Evolutionary conservation across 192 early-diverging fungal species (phyloP).

Genomic region (Coemansia sp.): DNA sequence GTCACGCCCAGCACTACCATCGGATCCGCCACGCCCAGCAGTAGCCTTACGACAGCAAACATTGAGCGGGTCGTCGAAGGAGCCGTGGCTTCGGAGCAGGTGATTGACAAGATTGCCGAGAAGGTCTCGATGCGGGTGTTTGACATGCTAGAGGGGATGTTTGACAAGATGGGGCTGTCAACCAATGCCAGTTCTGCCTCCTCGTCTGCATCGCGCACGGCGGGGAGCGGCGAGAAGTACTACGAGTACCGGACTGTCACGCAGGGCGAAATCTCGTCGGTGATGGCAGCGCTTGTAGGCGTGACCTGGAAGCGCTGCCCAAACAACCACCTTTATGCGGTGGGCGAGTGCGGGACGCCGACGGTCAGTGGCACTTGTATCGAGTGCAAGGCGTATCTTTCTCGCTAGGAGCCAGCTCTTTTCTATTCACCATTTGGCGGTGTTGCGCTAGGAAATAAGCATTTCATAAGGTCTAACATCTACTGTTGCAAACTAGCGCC

Average conservation of each 20-base stretch:
- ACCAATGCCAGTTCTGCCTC: no score
- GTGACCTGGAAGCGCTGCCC: constrained; percentile 17
- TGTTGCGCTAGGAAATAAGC: no score
- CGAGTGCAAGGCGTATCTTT: constrained; percentile 20
- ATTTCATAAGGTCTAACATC: no score
- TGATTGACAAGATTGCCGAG: constrained; percentile 1
- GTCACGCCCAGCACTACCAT: no score
- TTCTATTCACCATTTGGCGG: not conserved
- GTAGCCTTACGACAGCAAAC: no score
- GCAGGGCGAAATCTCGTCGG: constrained; percentile 9
- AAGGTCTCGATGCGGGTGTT: not conserved
- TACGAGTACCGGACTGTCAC: constrained; percentile 21
- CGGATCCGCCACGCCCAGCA: no score
- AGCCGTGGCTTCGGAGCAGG: not conserved
- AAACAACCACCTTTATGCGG: constrained; percentile 24
- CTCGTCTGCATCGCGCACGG: not conserved
- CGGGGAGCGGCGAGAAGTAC: not conserved
- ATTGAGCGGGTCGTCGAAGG: not conserved
- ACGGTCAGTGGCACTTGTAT: constrained; percentile 8
- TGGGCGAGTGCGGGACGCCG: constrained; percentile 32
- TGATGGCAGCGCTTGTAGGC: constrained; percentile 21
- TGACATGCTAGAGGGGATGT: not conserved
- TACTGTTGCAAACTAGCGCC: no score
- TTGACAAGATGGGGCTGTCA: not conserved
- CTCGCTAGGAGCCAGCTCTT: constrained; percentile 3